Evolutionary conservation across 306 rosid species (phyloP).

Genomic region (Ceratonia siliqua): DNA sequence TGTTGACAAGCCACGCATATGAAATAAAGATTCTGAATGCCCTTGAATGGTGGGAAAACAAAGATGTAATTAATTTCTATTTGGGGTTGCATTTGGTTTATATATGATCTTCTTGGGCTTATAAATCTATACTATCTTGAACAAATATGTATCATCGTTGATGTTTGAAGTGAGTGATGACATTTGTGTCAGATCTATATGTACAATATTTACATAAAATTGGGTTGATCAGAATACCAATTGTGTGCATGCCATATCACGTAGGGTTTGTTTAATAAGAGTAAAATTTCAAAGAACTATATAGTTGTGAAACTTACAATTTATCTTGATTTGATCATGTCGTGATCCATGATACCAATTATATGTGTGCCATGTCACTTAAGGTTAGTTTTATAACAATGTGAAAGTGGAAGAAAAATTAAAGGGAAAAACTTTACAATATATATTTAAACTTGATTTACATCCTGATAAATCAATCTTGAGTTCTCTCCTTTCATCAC

Average conservation of each 20-base stretch:
- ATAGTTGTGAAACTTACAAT: no score
- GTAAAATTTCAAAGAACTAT: no score
- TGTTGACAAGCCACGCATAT: not conserved
- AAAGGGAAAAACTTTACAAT: not conserved
- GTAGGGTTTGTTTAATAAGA: no score
- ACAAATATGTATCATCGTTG: not conserved
- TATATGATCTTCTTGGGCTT: not conserved
- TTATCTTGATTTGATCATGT: no score
- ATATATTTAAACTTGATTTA: not conserved
- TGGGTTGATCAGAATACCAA: not conserved
- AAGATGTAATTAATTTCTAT: not conserved
- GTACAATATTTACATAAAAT: not conserved
- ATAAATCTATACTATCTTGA: not conserved
- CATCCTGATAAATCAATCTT: not conserved
- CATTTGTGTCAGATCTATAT: not conserved
- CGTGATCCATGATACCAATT: not conserved
- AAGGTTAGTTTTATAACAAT: constrained; percentile 1
- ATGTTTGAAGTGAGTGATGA: not conserved
- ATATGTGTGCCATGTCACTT: no score
- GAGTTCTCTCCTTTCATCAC: not conserved
- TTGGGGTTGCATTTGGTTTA: not conserved
- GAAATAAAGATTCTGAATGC: no score
- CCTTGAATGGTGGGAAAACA: not conserved
- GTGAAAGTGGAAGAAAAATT: not conserved
- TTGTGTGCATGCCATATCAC: not conserved